Evolutionary conservation across 148 eudicot genomes (phyloP), one percentile per base, ranked within the genome.

Genomic region (Gaultheria prostrata): DNA sequence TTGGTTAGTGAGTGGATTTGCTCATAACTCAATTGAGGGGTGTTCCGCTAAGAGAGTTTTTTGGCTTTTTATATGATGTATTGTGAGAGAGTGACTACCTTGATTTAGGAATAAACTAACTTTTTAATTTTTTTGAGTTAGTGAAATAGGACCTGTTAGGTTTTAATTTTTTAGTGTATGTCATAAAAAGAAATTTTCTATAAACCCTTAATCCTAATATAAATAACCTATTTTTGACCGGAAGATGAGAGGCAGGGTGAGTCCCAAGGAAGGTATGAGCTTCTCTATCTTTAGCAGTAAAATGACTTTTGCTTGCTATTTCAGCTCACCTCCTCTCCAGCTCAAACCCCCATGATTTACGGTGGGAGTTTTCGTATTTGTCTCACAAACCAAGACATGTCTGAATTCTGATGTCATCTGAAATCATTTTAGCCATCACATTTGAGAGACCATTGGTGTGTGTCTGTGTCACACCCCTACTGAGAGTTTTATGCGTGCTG

Each of bases 221-320:
- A n/a, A n/a, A n/a, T n/a, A n/a, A n/a, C n/a, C n/a, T n/a, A n/a
- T n/a, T n/a, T n/a, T n/a, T n/a, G n/a, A n/a, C n/a, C n/a, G n/a
- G n/a, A n/a, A n/a, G n/a, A n/a, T n/a, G 73, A 15, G 17, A 33
- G 35, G 76, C 76, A 72, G 76, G 76, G 24, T 35, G 76, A 72
- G 76, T 35, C 24, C 76, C 76, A 17, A 72, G 76, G 48, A n/a
- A 39, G 76, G 18, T 72, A 72, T 35, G 72, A n/a, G 76, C 35
- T 72, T 72, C 76, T 72, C 76, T 33, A 17, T 71, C 46, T 72
- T 72, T 35, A 72, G 76, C 48, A 72, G 24, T 35, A 72, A 35
- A 72, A 43, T 35, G 48, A 39, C n/a, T 8, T 72, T 72, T 72
- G 76, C 76, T 72, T 72, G 46, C 76, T 33, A 72, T 3, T 39